Evolutionary conservation across 2,329 filamentous ascomycete genomes (phyloP), one percentile per base, ranked within the genome.

Genomic region (Aspergillus uvarum): DNA sequence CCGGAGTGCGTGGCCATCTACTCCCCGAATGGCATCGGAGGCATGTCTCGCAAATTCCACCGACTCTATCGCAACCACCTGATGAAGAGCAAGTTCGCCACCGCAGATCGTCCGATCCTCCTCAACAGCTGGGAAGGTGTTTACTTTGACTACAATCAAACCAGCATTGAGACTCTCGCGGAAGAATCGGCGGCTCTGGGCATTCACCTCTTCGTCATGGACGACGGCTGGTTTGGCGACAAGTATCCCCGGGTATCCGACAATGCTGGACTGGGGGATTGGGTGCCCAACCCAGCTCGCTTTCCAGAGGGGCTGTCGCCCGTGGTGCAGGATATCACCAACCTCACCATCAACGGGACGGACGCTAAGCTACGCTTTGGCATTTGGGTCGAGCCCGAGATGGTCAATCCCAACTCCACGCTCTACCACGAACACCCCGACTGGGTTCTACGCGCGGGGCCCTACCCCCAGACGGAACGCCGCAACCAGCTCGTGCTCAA

Each of bases 41-140:
- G 82, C 49, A 85, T 89, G 79, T 89, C 86, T 0, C 81, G 85
- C 12, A 82, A 81, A 5, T 83, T 87, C 63, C 87, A 89, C 65
- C 78, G 84, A 0, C 75, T 89, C 0, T 89, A 86, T 68, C 82
- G 83, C 50, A 82, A 85, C 54, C 83, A 89, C 64, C 79, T 89
- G 52, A 84, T 87, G 60, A 76, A 82, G 67, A 83, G 82, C 71
- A 82, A 85, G 60, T 81, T 82, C 62, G 85, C 80, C 10, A 76
- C 77, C 8, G 73, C 80, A 64, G 79, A 79, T 11, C 81, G 81
- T 0, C 87, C 85, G 0, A 77, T 82, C 0, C 72, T 89, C 48
- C 78, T 89, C 22, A 89, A 89, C 69, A 87, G 85, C 42, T 89
- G 87, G 87, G 87, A 89, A 68, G 86, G 85, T 0, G 75, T 88